Evolutionary conservation across 805 yeast species (phyloP).

Genomic region (Wickerhamiella sergipiensis): DNA sequence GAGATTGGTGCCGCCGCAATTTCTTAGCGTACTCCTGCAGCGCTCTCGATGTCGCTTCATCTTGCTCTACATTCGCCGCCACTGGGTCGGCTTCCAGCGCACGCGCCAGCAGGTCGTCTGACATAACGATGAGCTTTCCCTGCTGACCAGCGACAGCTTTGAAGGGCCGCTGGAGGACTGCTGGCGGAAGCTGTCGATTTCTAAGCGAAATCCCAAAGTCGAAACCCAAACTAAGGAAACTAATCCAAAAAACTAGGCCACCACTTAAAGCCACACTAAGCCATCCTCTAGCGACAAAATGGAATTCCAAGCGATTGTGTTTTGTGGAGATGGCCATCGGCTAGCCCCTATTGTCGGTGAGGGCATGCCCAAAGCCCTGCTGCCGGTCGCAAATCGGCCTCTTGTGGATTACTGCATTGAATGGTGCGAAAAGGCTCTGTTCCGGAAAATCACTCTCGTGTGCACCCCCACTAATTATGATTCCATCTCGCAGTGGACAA

Average conservation of each 20-base stretch:
- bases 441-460: conserved; percentile 47
- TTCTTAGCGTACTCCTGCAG: conserved; percentile 68
- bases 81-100: conserved; percentile 18
- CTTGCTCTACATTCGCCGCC: not conserved
- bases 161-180: not conserved
- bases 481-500: not conserved
- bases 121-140: not conserved
- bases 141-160: not conserved
- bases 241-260: not conserved
- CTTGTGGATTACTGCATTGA: conserved; percentile 77
- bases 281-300: conserved; percentile 25
- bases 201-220: not conserved
- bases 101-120: conserved; percentile 17
- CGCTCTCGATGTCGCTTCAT: conserved; percentile 63
- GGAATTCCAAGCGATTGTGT: conserved; percentile 86
- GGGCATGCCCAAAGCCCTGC: conserved; percentile 67
- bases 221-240: too few relatives aligned
- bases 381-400: conserved; percentile 83
- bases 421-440: conserved; percentile 86
- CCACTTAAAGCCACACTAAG: too few relatives aligned
- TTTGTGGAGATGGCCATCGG: conserved; percentile 73
- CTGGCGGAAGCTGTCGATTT: too few relatives aligned
- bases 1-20: conserved; percentile 81
- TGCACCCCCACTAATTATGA: conserved; percentile 25
- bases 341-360: conserved; percentile 60